Base-by-base conservation (phyloP, 1,139 yeast species). In the Yamadazyma diddensiae region DNA sequence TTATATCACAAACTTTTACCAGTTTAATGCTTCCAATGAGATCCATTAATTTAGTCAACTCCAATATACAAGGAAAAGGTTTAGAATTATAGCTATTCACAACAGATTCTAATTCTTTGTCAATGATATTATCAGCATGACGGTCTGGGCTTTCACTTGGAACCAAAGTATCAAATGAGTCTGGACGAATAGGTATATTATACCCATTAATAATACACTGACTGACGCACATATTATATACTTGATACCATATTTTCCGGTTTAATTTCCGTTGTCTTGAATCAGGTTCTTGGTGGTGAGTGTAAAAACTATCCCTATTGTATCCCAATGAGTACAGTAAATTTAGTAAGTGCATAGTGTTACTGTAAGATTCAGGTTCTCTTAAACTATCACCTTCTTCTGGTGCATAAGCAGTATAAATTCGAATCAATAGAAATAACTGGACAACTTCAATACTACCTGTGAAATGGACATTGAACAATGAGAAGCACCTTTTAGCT, bases 401-500 rank as follows among this genome's bases (percentile, higher is more conserved):
- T 1, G 77, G 78, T 0, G 78, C 63, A 39, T 53, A 46, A 30
- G 51, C 47, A 28, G 62, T 65, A 47, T 73, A 73, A 12, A 59
- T 39, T 36, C 76, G 52, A 24, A 58, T 41, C 26, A 64, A 43
- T 10, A 70, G 41, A 0, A 70, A 58, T 33, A 77, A 68, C 45
- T 78, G 82, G 33, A 78, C 57, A 5, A 77, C 65, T 0, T 67
- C 59, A 31, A 77, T 43, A 21, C 73, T 70, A 13, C 71, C 62
- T 15, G 49, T 48, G 29, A 63, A 49, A 46, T 61, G 46, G 13
- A 65, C 41, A 32, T 65, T 58, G 41, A 68, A 68, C 36, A 62
- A 65, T 29, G 56, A 54, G 17, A 67, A 49, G 37, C 74, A 68
- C 25, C 49, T 36, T 31, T 58, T 62, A 0, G 73, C 59, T n/a